Conservation (phyloP, 2,329 filamentous ascomycete species). For the Daldinia sp. region DNA sequence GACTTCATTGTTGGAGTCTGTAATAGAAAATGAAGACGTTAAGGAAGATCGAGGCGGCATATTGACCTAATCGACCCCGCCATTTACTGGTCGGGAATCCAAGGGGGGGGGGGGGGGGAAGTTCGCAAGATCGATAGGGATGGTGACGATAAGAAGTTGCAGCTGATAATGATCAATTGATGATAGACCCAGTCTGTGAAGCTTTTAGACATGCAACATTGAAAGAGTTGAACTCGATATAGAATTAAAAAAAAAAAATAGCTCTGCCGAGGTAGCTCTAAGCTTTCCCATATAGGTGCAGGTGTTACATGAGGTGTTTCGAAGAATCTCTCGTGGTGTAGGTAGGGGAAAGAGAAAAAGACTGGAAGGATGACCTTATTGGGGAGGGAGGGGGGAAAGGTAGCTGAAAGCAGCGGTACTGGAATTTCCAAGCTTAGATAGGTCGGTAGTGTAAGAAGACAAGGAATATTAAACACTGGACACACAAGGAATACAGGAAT, state of each 20-base stretch:
- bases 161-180: slow-evolving; percentile 44
- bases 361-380: slow-evolving; percentile 39
- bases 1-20: slow-evolving; percentile 94
- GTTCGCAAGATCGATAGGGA: slow-evolving; percentile 46
- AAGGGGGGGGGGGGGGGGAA: slow-evolving; percentile 52
- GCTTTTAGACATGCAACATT: slow-evolving; percentile 40
- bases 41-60: slow-evolving; percentile 92
- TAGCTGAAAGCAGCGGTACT: slow-evolving; percentile 44
- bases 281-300: slow-evolving; percentile 56
- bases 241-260: slow-evolving; percentile 26
- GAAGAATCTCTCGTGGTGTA: slow-evolving; percentile 50
- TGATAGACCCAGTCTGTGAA: slow-evolving; percentile 35
- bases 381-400: slow-evolving; percentile 35
- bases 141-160: slow-evolving; percentile 47
- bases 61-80: slow-evolving; percentile 65
- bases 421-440: slow-evolving; percentile 41
- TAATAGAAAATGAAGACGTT: slow-evolving; percentile 91
- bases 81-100: slow-evolving; percentile 61
- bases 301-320: slow-evolving; percentile 62
- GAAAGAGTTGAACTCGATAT: slow-evolving; percentile 27
- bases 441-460: slow-evolving; percentile 28
- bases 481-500: slow-evolving; percentile 1
- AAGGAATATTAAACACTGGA: slow-evolving; percentile 16
- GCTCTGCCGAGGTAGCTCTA: slow-evolving; percentile 52
- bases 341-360: slow-evolving; percentile 38